A percentile compares a stretch with the other conserved stretches of the same genome.
phyloP scores from a whole-genome alignment of 2,329 filamentous ascomycete genomes.

The Penicillium sp. region DNA sequence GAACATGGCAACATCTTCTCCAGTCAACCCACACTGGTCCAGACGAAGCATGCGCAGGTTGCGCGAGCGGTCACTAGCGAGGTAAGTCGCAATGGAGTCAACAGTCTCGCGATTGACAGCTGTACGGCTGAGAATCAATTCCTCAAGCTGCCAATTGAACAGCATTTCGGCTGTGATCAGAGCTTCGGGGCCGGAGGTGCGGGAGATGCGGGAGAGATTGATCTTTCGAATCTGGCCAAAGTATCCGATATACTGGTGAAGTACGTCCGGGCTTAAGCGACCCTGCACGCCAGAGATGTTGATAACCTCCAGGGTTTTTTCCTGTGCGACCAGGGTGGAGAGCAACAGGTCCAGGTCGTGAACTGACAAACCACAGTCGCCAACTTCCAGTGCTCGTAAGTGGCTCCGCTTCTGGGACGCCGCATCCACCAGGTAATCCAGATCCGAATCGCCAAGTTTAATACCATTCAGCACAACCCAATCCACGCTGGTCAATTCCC shows the following conservation, averaged over 20 bases:
- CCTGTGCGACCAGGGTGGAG: constrained; percentile 65
- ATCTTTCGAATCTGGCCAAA: constrained; percentile 68
- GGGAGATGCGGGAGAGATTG: constrained; percentile 65
- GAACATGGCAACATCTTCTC: constrained; percentile 65
- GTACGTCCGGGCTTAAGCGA: constrained; percentile 63
- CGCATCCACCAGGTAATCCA: constrained; percentile 68
- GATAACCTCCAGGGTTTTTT: constrained; percentile 66
- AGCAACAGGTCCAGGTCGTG: constrained; percentile 60
- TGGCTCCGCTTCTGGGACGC: constrained; percentile 66
- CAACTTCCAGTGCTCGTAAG: constrained; percentile 68
- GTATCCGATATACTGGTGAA: constrained; percentile 67
- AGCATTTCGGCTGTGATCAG: constrained; percentile 68
- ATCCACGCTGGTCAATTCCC: constrained; percentile 68
- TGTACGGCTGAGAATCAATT: constrained; percentile 66
- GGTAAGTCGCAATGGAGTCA: constrained; percentile 66
- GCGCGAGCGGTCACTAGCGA: constrained; percentile 62
- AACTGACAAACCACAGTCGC: constrained; percentile 59
- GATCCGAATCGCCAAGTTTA: constrained; percentile 68
- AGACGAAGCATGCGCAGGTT: constrained; percentile 63
- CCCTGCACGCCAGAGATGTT: constrained; percentile 69
- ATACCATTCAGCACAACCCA: constrained; percentile 72
- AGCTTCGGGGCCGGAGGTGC: constrained; percentile 64
- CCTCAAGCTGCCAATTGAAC: constrained; percentile 67
- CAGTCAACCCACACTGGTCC: constrained; percentile 67
- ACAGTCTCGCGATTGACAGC: constrained; percentile 64